These are phyloP conservation scores for Trametes villosa DNA, from an alignment of 768 basidiomycete genomes.

Conservation along the genomic window DNA sequence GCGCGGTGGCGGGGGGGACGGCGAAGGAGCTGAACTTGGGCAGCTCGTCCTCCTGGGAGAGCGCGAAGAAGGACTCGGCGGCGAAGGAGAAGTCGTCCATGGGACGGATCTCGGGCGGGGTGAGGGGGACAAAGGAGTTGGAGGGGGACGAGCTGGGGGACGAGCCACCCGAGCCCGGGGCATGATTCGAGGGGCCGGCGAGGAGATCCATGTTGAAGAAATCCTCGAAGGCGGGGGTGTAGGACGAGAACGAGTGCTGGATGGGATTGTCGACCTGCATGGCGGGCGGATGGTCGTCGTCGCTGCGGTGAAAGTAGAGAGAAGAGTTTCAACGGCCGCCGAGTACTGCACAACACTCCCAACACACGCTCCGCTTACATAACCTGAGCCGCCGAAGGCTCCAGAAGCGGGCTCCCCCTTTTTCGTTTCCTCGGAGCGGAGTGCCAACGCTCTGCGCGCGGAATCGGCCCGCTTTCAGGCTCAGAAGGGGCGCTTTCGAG, in stretches of 20 bases:
- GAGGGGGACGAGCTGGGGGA: constrained; percentile 35
- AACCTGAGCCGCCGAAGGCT: constrained; percentile 4
- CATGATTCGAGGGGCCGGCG: constrained; percentile 32
- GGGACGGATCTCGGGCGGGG: constrained; percentile 30
- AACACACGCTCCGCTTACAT: constrained; percentile 1
- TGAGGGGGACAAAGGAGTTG: constrained; percentile 32
- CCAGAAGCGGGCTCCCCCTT: constrained; percentile 6
- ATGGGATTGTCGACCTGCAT: constrained; percentile 51
- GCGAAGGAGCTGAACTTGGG: constrained; percentile 31
- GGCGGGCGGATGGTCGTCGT: constrained; percentile 12
- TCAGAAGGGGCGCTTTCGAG: too few relatives aligned
- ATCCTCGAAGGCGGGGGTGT: constrained; percentile 54
- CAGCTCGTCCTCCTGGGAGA: constrained; percentile 36
- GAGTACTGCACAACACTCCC: background rate
- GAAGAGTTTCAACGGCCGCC: background rate
- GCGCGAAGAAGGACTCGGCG: constrained; percentile 30
- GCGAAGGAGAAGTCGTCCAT: constrained; percentile 24
- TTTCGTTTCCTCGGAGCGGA: background rate
- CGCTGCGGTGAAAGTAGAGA: constrained; percentile 14
- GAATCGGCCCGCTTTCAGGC: too few relatives aligned
- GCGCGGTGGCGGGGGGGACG: constrained; percentile 30
- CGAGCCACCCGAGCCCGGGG: constrained; percentile 28
- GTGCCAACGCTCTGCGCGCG: background rate
- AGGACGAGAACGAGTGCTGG: constrained; percentile 26
- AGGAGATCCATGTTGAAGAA: constrained; percentile 71